phyloP scores from a whole-genome alignment of 495 filamentous ascomycete species.

The Sabuloglossum arenarium region DNA sequence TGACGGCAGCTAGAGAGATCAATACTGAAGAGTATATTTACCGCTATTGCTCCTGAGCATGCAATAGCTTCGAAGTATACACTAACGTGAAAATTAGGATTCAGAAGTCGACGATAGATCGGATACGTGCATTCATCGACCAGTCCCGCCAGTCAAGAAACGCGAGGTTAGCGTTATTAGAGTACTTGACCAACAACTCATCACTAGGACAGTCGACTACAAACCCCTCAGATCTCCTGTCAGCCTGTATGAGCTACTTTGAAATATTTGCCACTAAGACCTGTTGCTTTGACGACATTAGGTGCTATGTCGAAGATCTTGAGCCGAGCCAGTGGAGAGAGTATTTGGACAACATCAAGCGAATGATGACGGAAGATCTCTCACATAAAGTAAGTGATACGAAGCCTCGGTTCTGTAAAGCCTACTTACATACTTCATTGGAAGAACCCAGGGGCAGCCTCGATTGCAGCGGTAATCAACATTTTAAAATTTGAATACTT shows the following conservation, averaged over 20 bases:
- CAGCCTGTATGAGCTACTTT: constrained; percentile 27
- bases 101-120: constrained; percentile 2
- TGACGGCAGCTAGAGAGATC: constrained; percentile 15
- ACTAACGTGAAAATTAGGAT: constrained; percentile 5
- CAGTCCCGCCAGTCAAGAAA: constrained; percentile 20
- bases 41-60: background rate
- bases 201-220: background rate
- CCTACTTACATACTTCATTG: background rate
- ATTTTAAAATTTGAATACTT: constrained; percentile 36
- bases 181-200: background rate
- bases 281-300: constrained; percentile 33
- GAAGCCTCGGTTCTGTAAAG: background rate
- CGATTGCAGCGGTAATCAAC: constrained; percentile 27
- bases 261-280: constrained; percentile 26
- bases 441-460: constrained; percentile 8
- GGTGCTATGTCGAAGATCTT: constrained; percentile 22
- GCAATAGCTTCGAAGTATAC: too few species aligned
- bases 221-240: constrained; percentile 15
- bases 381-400: background rate
- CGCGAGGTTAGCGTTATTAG: constrained; percentile 20
- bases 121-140: constrained; percentile 5
- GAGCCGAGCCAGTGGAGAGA: constrained; percentile 17
- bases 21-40: constrained; percentile 16
- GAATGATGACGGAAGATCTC: background rate
- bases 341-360: constrained; percentile 18